Evolutionary conservation across 768 basidiomycete species (phyloP).

Genomic region (Boletales sp.): DNA sequence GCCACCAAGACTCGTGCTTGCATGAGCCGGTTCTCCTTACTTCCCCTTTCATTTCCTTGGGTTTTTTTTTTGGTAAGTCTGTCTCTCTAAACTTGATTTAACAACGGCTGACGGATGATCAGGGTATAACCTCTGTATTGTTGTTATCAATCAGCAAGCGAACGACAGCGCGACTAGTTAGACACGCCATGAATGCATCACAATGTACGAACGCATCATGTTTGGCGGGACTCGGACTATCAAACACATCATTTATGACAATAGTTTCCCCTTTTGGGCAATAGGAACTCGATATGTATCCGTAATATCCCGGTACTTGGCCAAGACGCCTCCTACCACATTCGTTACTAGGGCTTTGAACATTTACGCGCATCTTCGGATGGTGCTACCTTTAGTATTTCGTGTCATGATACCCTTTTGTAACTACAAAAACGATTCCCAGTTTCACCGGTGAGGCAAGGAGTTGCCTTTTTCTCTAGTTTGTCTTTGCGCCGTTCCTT

Average conservation of each 20-base stretch:
- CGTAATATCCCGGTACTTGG: conserved; percentile 15
- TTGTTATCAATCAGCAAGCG: background rate
- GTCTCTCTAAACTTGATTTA: background rate
- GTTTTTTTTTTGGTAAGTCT: conserved; percentile 5
- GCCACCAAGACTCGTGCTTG: conserved; percentile 20
- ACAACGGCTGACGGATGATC: background rate
- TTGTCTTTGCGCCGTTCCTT: too few species aligned
- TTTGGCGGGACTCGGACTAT: conserved; percentile 14
- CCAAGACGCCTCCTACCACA: conserved; percentile 5
- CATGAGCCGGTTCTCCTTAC: conserved; percentile 5
- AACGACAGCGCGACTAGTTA: background rate
- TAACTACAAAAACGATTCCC: conserved; percentile 1
- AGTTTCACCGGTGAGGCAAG: conserved; percentile 16
- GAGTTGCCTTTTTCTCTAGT: conserved; percentile 10
- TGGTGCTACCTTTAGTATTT: conserved; percentile 8
- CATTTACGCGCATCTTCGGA: background rate
- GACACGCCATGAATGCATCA: conserved; percentile 17
- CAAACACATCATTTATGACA: background rate
- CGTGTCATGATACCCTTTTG: conserved; percentile 16
- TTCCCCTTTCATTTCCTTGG: background rate
- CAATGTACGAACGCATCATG: conserved; percentile 27
- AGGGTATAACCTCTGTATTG: conserved; percentile 4
- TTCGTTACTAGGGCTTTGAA: too few species aligned
- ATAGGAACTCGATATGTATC: conserved; percentile 18
- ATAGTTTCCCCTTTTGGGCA: background rate